Base-by-base conservation (phyloP, 2,329 filamentous ascomycete genomes). In the Fusarium setosum region DNA sequence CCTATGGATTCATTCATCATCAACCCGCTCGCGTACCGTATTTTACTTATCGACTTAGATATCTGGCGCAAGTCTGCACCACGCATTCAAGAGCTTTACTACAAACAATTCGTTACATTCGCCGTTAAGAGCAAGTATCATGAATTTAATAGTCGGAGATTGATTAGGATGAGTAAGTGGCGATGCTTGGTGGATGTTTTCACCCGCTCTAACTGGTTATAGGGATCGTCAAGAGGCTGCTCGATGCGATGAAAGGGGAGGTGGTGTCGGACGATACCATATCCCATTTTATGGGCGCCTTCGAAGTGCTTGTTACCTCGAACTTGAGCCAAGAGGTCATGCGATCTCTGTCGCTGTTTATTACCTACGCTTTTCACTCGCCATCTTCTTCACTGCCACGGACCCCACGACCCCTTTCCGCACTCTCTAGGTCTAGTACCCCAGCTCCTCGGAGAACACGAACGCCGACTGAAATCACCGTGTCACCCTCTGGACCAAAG, bases 1-100 rank as follows among this genome's bases (percentile, higher is more conserved):
- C 92, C 94, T 1, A 88, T 93, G 58, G 90, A 95, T 58, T 97
- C 95, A 2, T 92, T 97, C 71, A 96, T 99, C 74, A 92, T 97
- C 69, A 99, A 99, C 71, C 95, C 96, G 0, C 84, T 99, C 63
- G 96, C 95, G 5, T 99, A 98, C 77, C 90, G 96, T 42, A 90
- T 97, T 31, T 83, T 99, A 17, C 84, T 99, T 24, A 92, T 98
- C 53, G 96, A 99, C 77, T 88, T 96, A 67, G 95, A 97, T 72
- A 91, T 95, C 18, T 99, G 96, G 96, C 88, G 95, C 66, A 90
- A 88, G 77, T 92, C 92, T 20, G 90, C 92, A 31, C 75, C 88
- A 6, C 85, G 89, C 17, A 92, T 94, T 0, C 93, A 97, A 73
- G 90, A 92, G 70, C 83, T 97, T 21, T 99, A 98, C 78, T 98